Base-by-base conservation (phyloP, 768 basidiomycete species). In the Chalciporus pseudorubinellus region DNA sequence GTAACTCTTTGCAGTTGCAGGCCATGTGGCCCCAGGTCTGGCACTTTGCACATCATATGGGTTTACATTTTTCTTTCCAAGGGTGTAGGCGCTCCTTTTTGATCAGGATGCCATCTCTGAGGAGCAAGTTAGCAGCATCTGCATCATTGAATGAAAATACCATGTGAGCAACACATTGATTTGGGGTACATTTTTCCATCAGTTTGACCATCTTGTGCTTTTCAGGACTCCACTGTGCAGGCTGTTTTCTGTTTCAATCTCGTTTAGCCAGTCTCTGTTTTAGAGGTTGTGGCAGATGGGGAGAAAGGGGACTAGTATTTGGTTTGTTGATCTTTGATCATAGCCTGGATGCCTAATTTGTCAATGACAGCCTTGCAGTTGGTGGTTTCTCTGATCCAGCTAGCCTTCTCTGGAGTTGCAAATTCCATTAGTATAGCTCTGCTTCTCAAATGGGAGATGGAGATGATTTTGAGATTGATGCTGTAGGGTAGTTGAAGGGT, bases 21-120 rank as follows among this genome's bases (percentile, higher is more conserved):
- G 50, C 46, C 3, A 52, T 9, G 33, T 52, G 51, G 1, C 51
- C 39, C 46, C 47, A 56, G 0, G 18, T 12, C 20, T 52, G 55
- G 14, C 55, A 56, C 0, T 13, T 3, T 2, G 28, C 26, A 9
- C 51, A 56, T 3, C 26, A 7, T 0, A 53, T 10, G 2, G 47
- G 51, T 4, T 56, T 43, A 2, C n/a, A 39, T 0, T 40, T 44
- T 0, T 56, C 55, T 12, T 56, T 49, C 0, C 5, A 5, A 0
- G 55, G 46, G 24, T 52, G 55, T 0, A 56, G 47, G 9, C 48
- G 52, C 11, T 33, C 47, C 12, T 44, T 52, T 0, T n/a, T 4
- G 2, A 44, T 2, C 1, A 18, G 44, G 0, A 52, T 9, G 0
- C 47, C n/a, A 2, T 56, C 47, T 0, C n/a, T 5, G 1, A 56